Evolutionary conservation across 73 alveolate genomes (phyloP).

Genomic region (Tetrahymena elliotti): DNA sequence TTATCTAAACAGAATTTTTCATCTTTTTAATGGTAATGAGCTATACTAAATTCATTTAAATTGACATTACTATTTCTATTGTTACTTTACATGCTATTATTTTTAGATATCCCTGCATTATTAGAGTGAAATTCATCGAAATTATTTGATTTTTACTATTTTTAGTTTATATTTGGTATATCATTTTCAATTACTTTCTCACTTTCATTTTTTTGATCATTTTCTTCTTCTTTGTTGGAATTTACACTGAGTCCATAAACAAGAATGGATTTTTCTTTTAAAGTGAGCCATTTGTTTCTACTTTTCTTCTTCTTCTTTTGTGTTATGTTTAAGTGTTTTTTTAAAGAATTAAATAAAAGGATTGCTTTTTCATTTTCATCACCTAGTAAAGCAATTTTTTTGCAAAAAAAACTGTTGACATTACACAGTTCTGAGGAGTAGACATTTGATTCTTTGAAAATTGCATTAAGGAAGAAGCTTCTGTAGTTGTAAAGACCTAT

Average conservation of each 20-base stretch:
- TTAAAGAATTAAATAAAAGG: not conserved
- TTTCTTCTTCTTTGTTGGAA: not conserved
- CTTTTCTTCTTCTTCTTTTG: not conserved
- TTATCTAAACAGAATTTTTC: not conserved
- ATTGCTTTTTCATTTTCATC: not conserved
- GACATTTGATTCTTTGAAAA: not conserved
- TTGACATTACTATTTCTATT: not conserved
- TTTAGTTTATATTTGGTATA: not conserved
- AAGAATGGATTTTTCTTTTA: not conserved
- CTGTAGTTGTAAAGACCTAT: not conserved
- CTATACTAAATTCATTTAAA: not conserved
- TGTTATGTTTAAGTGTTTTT: not conserved
- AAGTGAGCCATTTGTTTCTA: not conserved
- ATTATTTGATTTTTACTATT: not conserved
- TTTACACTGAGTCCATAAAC: not conserved
- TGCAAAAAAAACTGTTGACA: not conserved
- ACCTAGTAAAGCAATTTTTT: not conserved
- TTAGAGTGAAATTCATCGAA: not conserved
- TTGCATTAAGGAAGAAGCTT: not conserved
- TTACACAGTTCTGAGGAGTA: not conserved
- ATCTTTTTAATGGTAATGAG: too few relatives aligned
- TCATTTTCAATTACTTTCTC: not conserved
- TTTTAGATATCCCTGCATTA: not conserved
- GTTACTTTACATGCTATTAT: not conserved
- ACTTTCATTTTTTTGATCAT: not conserved